Percentiles rank a stretch among this genome's conserved stretches.
phyloP scores from a whole-genome alignment of 2,329 filamentous ascomycete genomes.

The Monilinia aucupariae region DNA sequence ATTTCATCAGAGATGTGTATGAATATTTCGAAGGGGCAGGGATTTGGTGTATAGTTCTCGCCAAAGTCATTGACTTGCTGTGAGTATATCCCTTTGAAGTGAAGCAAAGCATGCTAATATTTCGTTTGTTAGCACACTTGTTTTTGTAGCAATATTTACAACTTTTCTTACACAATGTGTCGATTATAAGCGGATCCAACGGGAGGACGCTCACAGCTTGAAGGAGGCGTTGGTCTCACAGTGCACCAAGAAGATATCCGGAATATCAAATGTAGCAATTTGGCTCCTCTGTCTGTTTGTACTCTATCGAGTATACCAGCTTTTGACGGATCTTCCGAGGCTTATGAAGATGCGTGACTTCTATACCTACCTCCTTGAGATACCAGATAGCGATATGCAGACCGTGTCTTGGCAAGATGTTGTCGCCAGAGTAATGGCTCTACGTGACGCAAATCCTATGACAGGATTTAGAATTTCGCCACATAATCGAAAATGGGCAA shows the following conservation, averaged over 20 bases:
- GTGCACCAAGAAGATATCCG: conserved; percentile 44
- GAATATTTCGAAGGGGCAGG: conserved; percentile 62
- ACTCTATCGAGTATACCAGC: conserved; percentile 53
- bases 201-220: conserved; percentile 41
- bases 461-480: conserved; percentile 59
- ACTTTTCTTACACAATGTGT: conserved; percentile 66
- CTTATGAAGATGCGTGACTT: conserved; percentile 63
- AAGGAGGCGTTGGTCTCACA: conserved; percentile 53
- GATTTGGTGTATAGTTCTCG: conserved; percentile 62
- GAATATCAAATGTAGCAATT: conserved; percentile 37
- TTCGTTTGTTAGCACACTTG: conserved; percentile 46
- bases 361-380: conserved; percentile 61
- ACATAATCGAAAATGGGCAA: conserved; percentile 49
- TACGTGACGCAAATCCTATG: conserved; percentile 63
- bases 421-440: conserved; percentile 61
- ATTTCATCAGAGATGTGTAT: conserved; percentile 64
- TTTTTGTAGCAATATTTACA: conserved; percentile 62
- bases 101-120: conserved; percentile 16
- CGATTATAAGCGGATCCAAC: conserved; percentile 55
- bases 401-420: conserved; percentile 70
- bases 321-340: conserved; percentile 52
- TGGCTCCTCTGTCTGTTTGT: conserved; percentile 64
- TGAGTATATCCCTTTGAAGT: conserved; percentile 36
- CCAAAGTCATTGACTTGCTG: conserved; percentile 51
- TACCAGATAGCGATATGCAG: conserved; percentile 65